Conservation (phyloP, 345 rosid genomes). For the Turnera subulata region DNA sequence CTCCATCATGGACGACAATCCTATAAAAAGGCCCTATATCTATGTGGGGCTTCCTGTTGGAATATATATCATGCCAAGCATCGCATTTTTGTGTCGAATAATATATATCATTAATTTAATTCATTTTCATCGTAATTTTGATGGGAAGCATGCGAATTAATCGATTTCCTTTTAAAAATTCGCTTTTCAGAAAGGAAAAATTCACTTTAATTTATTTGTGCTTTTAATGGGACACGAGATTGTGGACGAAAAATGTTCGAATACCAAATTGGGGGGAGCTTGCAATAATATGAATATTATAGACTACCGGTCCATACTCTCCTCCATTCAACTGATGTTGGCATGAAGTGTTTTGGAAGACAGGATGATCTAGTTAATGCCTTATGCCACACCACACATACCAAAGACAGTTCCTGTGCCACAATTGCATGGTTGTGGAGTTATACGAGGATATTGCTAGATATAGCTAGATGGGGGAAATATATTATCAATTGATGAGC, state of each 20-base stretch:
- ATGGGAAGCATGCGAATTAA: too few species aligned
- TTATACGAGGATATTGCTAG: constrained; percentile 6
- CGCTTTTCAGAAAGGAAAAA: too few species aligned
- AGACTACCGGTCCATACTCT: neutral
- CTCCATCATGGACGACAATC: too few species aligned
- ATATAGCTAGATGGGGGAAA: neutral
- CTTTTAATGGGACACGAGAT: neutral
- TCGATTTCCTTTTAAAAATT: too few species aligned
- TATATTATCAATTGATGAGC: neutral
- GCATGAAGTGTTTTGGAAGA: neutral
- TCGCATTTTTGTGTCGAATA: too few species aligned
- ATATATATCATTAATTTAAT: too few species aligned
- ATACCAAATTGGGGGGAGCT: neutral
- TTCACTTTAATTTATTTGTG: too few species aligned
- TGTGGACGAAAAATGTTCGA: neutral
- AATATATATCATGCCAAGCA: too few species aligned
- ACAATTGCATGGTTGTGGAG: constrained; percentile 23
- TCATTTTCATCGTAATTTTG: too few species aligned
- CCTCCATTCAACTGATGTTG: neutral
- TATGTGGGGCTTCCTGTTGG: too few species aligned
- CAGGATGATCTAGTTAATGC: neutral
- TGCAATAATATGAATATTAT: neutral
- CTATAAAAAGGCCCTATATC: too few species aligned
- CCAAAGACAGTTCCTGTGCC: constrained; percentile 15
- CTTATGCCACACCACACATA: constrained; percentile 18